phyloP scores from a whole-genome alignment of 2,329 filamentous ascomycete genomes.

The Lecanoromycetidae sp. region DNA sequence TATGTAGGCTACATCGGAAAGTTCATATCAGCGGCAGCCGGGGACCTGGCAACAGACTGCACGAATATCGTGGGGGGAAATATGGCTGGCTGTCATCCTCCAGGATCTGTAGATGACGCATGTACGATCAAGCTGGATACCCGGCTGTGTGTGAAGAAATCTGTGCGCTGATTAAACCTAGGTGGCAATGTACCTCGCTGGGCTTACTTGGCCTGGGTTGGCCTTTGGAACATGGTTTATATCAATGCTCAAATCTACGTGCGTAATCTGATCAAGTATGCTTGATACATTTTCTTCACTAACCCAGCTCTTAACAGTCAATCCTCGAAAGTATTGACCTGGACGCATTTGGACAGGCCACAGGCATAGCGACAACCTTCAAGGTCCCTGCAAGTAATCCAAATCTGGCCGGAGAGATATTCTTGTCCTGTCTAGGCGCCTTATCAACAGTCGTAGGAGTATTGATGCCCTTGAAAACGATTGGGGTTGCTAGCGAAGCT shows the following conservation, averaged over 20 bases:
- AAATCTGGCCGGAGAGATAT: too few relatives aligned
- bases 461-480: too few relatives aligned
- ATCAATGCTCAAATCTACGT: neutral
- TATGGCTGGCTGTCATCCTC: neutral
- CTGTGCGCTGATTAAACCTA: neutral
- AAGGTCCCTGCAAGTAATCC: too few relatives aligned
- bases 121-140: too few relatives aligned
- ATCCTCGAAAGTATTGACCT: neutral
- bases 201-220: neutral
- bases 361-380: too few relatives aligned
- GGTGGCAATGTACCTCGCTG: conserved; percentile 2
- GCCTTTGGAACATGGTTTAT: conserved; percentile 1
- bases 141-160: too few relatives aligned
- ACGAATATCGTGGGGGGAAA: neutral
- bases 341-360: conserved; percentile 3
- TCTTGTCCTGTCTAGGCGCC: too few relatives aligned
- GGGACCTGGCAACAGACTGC: neutral
- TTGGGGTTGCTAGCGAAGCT: too few relatives aligned
- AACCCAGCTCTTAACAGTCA: neutral
- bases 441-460: too few relatives aligned
- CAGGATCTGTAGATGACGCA: neutral
- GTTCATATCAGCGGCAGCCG: neutral
- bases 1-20: neutral
- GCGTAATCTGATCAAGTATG: too few relatives aligned
- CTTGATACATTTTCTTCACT: too few relatives aligned